phyloP scores from a whole-genome alignment of 2,329 filamentous ascomycete genomes.

The Epichloe brachyelytri region DNA sequence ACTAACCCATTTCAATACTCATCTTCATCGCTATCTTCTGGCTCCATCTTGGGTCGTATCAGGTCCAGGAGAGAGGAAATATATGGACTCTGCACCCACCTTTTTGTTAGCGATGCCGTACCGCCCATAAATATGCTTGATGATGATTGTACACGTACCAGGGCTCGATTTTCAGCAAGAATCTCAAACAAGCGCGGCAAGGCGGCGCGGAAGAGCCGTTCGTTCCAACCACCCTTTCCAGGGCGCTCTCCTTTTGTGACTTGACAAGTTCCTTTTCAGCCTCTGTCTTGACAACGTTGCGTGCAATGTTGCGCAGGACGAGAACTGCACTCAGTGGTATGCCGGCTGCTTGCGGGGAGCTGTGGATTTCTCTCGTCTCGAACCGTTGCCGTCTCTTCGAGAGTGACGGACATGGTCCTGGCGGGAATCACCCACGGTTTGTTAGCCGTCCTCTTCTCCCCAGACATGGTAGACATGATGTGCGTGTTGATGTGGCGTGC shows the following conservation, averaged over 20 bases:
- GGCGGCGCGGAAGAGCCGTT: constrained; percentile 53
- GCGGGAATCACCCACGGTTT: constrained; percentile 39
- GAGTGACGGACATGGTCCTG: constrained; percentile 39
- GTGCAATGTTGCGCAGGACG: constrained; percentile 66
- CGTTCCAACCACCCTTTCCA: constrained; percentile 48
- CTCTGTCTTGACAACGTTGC: constrained; percentile 49
- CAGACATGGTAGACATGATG: constrained; percentile 29
- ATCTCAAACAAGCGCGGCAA: constrained; percentile 54
- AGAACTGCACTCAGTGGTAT: constrained; percentile 68
- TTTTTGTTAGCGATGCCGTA: constrained; percentile 7
- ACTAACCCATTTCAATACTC: background rate
- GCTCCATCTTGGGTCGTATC: constrained; percentile 17
- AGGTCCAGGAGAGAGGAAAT: constrained; percentile 28
- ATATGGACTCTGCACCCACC: constrained; percentile 22
- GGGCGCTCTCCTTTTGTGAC: constrained; percentile 27
- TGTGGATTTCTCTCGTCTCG: constrained; percentile 47
- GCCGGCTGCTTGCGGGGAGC: constrained; percentile 53
- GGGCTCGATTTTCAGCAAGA: constrained; percentile 52
- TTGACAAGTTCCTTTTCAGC: constrained; percentile 42
- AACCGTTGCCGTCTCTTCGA: constrained; percentile 42
- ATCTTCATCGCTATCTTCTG: constrained; percentile 13
- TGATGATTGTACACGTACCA: constrained; percentile 30
- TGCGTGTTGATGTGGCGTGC: constrained; percentile 58
- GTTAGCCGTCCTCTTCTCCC: constrained; percentile 9
- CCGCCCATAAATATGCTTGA: background rate